These are phyloP conservation scores for Lophiostoma macrostomum DNA, from an alignment of 495 filamentous ascomycete species.

Conservation along the genomic window DNA sequence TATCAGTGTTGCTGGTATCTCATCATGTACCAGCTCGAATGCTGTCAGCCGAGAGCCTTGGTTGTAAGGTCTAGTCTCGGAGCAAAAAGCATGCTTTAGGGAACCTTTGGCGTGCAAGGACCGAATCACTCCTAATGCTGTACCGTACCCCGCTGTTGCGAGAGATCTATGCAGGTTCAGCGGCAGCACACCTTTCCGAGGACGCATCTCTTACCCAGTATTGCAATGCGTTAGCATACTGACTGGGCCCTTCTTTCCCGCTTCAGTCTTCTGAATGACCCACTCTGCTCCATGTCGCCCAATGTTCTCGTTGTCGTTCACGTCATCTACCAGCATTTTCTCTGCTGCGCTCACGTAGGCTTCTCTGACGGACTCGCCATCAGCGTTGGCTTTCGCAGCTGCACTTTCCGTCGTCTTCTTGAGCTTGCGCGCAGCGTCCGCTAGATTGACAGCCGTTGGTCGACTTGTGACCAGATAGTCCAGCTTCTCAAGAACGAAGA, in stretches of 20 bases:
- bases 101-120: conserved; percentile 62
- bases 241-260: conserved; percentile 46
- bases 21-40: conserved; percentile 90
- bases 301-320: conserved; percentile 79
- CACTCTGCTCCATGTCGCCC: conserved; percentile 80
- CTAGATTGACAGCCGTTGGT: conserved; percentile 91
- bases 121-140: conserved; percentile 89
- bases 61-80: conserved; percentile 96
- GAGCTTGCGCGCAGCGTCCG: conserved; percentile 80
- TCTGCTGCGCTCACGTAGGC: conserved; percentile 78
- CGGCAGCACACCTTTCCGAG: conserved; percentile 1
- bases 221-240: conserved; percentile 95
- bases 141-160: conserved; percentile 94
- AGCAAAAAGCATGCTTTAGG: conserved; percentile 84
- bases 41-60: conserved; percentile 93
- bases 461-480: conserved; percentile 81
- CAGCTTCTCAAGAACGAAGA: conserved; percentile 68
- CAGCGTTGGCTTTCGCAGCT: conserved; percentile 40
- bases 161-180: conserved; percentile 62
- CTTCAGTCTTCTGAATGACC: conserved; percentile 55
- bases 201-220: conserved; percentile 62
- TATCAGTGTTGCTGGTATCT: conserved; percentile 87
- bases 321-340: conserved; percentile 81
- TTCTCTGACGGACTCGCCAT: conserved; percentile 51
- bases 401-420: conserved; percentile 52